A percentile compares a stretch with the other conserved stretches of the same genome.
phyloP scores from a whole-genome alignment of 257 asterid species.

The Rhazya stricta region DNA sequence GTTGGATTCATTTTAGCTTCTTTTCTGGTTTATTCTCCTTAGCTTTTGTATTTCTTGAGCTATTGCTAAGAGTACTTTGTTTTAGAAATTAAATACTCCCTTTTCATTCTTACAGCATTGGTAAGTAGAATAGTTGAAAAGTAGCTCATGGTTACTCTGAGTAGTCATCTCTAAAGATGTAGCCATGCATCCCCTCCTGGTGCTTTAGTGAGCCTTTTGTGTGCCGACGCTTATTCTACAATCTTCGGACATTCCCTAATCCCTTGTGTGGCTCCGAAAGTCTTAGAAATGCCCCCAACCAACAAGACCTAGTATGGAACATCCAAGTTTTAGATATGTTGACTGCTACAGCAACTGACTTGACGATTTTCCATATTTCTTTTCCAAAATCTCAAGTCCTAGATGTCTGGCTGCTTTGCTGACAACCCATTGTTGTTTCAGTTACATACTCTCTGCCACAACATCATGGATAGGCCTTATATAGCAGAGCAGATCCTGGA shows the following conservation, averaged over 20 bases:
- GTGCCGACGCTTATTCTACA: not conserved
- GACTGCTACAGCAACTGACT: not conserved
- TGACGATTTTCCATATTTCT: not conserved
- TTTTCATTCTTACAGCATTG: no score
- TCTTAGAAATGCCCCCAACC: conserved; percentile 10
- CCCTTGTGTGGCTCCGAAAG: not conserved
- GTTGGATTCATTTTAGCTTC: no score
- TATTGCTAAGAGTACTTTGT: no score
- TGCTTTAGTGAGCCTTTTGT: conserved; percentile 11
- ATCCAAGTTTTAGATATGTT: not conserved
- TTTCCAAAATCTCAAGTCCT: not conserved
- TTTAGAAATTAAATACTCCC: no score
- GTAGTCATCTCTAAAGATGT: conserved; percentile 10
- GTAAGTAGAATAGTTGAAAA: no score
- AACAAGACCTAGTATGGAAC: not conserved
- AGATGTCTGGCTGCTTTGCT: not conserved
- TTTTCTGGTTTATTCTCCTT: no score
- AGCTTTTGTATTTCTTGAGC: no score
- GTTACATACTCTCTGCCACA: not conserved
- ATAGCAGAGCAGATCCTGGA: not conserved
- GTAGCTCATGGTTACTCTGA: not conserved
- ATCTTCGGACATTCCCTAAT: not conserved
- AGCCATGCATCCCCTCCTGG: conserved; percentile 10
- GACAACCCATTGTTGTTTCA: not conserved
- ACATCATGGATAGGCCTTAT: not conserved